These are phyloP conservation scores for Codiaeum variegatum DNA, from an alignment of 441 rosid genomes.

Conservation along the genomic window DNA sequence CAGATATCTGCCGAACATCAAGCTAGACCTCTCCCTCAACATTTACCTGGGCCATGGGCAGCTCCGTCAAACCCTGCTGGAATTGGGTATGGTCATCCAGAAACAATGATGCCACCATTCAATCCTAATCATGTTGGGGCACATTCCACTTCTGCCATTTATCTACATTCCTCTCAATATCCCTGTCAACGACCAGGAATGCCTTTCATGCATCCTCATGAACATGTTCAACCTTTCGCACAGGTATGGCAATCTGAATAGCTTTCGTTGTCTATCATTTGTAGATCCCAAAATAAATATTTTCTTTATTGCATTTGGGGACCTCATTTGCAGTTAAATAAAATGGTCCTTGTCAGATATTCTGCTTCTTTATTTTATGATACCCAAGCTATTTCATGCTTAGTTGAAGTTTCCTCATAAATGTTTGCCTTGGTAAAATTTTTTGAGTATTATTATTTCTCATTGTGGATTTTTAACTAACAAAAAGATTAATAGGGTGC, in stretches of 20 bases:
- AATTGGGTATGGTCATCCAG: conserved; percentile 75
- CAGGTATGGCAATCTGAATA: conserved; percentile 46
- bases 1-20: conserved; percentile 64
- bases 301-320: not conserved
- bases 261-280: not conserved
- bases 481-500: not conserved
- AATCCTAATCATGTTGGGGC: conserved; percentile 57
- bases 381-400: not conserved
- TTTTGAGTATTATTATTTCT: not conserved
- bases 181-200: conserved; percentile 73
- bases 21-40: conserved; percentile 52
- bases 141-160: conserved; percentile 47
- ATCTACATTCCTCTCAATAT: conserved; percentile 64
- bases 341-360: not conserved
- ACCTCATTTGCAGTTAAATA: not conserved
- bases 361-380: not conserved
- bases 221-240: conserved; percentile 56
- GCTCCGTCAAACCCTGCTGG: conserved; percentile 49
- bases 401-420: not conserved
- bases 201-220: conserved; percentile 56
- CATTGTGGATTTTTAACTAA: not conserved
- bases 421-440: not conserved
- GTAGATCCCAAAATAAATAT: not conserved
- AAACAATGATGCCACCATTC: conserved; percentile 57
- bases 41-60: conserved; percentile 53